These are phyloP conservation scores for Entomophthora muscae DNA, from an alignment of 371 early-diverging fungal species.

Conservation along the genomic window DNA sequence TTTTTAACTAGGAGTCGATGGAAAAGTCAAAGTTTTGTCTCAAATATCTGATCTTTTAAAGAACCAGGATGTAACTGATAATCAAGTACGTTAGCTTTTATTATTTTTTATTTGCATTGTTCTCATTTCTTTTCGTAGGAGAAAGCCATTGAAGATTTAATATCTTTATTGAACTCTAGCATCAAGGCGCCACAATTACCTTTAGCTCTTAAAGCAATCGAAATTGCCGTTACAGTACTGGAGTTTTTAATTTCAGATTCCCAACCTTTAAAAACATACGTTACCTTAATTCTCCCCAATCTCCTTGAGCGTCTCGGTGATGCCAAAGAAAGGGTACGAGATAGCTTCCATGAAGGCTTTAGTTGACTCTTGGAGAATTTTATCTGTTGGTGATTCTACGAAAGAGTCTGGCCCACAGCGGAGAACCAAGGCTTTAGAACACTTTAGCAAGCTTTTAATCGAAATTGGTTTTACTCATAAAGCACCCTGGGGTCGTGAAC, in stretches of 20 bases:
- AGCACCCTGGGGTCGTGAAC: conserved; percentile 5
- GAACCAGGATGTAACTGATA: background rate
- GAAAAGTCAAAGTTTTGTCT: background rate
- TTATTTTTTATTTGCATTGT: background rate
- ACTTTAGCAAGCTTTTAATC: background rate
- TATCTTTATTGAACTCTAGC: background rate
- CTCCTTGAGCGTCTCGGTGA: conserved; percentile 4
- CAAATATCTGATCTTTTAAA: background rate
- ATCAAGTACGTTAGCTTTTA: background rate
- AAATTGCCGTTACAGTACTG: background rate
- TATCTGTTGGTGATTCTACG: background rate
- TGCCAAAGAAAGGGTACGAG: conserved; percentile 1
- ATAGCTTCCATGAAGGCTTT: background rate
- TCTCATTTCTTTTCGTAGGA: background rate
- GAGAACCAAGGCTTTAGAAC: background rate
- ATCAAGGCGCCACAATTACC: conserved; percentile 1
- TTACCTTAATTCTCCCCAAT: background rate
- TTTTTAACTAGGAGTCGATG: background rate
- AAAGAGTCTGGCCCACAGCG: background rate
- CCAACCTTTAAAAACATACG: background rate
- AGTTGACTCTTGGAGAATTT: background rate
- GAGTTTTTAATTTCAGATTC: background rate
- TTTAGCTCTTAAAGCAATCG: conserved; percentile 3
- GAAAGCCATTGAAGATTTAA: background rate
- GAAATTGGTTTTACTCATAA: conserved; percentile 4